These are phyloP conservation scores for Paramarasmius palmivorus DNA, from an alignment of 1,284 basidiomycete species.

Conservation along the genomic window DNA sequence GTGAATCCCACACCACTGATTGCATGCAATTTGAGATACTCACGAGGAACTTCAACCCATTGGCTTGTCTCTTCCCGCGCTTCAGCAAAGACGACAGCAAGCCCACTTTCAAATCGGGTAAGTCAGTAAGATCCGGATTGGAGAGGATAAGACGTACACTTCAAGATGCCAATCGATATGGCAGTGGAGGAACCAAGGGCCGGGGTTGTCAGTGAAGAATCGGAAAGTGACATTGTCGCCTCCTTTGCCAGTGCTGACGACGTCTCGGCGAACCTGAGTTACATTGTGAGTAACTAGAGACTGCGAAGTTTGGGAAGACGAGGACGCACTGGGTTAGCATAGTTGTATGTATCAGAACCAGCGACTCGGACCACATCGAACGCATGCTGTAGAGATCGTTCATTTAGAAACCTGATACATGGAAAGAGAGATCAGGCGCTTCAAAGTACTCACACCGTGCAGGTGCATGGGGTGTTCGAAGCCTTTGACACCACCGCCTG, in stretches of 20 bases:
- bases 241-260: too few relatives aligned
- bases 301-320: background rate
- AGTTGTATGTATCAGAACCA: conserved; percentile 24
- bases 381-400: conserved; percentile 29
- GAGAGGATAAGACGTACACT: too few relatives aligned
- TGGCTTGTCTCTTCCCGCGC: background rate
- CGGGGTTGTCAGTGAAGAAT: too few relatives aligned
- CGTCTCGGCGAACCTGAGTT: background rate
- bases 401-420: background rate
- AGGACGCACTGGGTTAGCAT: conserved; percentile 26
- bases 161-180: too few relatives aligned
- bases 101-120: too few relatives aligned
- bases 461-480: conserved; percentile 27
- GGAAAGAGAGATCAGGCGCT: background rate
- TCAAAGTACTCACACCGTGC: conserved; percentile 41
- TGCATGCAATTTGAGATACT: background rate
- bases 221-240: too few relatives aligned
- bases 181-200: too few relatives aligned
- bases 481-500: conserved; percentile 30
- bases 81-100: too few relatives aligned
- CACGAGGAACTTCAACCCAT: background rate
- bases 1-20: too few relatives aligned
- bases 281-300: background rate
- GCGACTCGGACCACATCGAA: conserved; percentile 34
- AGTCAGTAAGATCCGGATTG: too few relatives aligned